Evolutionary conservation across 495 filamentous ascomycete species (phyloP).

Genomic region (Geopyxis carbonaria): DNA sequence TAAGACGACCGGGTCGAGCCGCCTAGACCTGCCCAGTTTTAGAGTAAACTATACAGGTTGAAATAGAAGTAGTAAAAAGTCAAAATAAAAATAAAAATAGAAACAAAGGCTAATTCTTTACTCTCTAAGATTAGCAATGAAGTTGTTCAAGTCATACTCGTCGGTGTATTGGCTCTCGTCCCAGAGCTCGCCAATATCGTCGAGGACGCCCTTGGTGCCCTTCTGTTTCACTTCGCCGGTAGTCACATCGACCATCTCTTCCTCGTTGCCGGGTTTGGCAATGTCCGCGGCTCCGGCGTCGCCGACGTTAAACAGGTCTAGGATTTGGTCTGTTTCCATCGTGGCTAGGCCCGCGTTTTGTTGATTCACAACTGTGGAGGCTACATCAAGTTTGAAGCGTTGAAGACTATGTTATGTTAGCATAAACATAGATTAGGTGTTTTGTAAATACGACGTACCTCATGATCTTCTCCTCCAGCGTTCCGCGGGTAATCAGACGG

Average conservation of each 20-base stretch:
- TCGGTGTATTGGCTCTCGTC: conserved; percentile 93
- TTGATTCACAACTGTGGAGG: conserved; percentile 94
- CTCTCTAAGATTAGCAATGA: conserved; percentile 45
- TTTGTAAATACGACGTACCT: conserved; percentile 37
- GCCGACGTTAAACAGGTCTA: conserved; percentile 88
- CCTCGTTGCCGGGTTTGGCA: conserved; percentile 50
- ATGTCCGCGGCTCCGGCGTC: conserved; percentile 54
- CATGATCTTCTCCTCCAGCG: conserved; percentile 96
- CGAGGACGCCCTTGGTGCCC: conserved; percentile 83
- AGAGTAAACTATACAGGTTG: no score
- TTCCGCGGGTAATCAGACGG: conserved; percentile 83
- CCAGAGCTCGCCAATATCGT: conserved; percentile 91
- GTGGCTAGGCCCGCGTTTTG: conserved; percentile 88
- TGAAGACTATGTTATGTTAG: conserved; percentile 46
- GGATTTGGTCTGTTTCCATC: conserved; percentile 96
- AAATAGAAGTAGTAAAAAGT: no score
- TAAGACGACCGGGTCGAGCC: no score
- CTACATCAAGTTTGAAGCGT: conserved; percentile 99
- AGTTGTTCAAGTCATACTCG: conserved; percentile 85
- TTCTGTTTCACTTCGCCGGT: conserved; percentile 84
- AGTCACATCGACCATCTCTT: conserved; percentile 85
- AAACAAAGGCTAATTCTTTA: no score
- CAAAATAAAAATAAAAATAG: no score
- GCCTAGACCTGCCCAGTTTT: no score
- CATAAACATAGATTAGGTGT: conserved; percentile 4